Evolutionary conservation across 805 yeast species (phyloP).

Genomic region (Teunomyces gatunensis): DNA sequence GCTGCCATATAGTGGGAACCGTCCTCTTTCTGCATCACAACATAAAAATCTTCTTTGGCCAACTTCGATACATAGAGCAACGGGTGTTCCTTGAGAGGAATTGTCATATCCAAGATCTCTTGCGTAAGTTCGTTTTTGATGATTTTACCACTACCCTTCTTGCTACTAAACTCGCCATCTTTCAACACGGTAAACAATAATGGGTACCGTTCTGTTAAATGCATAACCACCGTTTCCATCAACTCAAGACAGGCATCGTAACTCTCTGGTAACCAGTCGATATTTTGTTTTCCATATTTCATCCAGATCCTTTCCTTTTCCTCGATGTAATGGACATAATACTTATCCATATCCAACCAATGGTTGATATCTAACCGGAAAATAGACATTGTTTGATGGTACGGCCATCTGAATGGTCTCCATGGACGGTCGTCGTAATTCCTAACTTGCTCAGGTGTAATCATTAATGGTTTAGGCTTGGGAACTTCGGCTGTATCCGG

Average conservation of each 20-base stretch:
- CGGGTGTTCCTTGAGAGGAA: constrained; percentile 64
- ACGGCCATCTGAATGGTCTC: constrained; percentile 81
- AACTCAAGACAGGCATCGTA: constrained; percentile 60
- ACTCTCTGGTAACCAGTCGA: constrained; percentile 66
- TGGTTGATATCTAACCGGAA: constrained; percentile 69
- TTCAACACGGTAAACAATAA: constrained; percentile 50
- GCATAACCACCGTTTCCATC: constrained; percentile 60
- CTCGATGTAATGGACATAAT: constrained; percentile 61
- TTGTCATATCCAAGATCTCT: constrained; percentile 58
- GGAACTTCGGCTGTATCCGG: constrained; percentile 22
- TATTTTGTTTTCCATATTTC: constrained; percentile 57
- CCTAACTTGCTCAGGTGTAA: constrained; percentile 65
- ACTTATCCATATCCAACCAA: constrained; percentile 80
- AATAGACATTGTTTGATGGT: constrained; percentile 76
- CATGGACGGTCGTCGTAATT: constrained; percentile 74
- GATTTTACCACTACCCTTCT: constrained; percentile 38
- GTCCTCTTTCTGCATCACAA: constrained; percentile 55
- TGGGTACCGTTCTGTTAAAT: constrained; percentile 63
- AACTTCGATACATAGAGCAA: constrained; percentile 59
- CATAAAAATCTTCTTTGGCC: constrained; percentile 75
- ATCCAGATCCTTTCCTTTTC: constrained; percentile 60
- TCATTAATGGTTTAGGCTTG: constrained; percentile 54
- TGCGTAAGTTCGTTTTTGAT: constrained; percentile 60
- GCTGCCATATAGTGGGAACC: constrained; percentile 64
- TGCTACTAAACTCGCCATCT: constrained; percentile 30